phyloP scores from a whole-genome alignment of 768 basidiomycete genomes.

The Tricholoma flavovirens region DNA sequence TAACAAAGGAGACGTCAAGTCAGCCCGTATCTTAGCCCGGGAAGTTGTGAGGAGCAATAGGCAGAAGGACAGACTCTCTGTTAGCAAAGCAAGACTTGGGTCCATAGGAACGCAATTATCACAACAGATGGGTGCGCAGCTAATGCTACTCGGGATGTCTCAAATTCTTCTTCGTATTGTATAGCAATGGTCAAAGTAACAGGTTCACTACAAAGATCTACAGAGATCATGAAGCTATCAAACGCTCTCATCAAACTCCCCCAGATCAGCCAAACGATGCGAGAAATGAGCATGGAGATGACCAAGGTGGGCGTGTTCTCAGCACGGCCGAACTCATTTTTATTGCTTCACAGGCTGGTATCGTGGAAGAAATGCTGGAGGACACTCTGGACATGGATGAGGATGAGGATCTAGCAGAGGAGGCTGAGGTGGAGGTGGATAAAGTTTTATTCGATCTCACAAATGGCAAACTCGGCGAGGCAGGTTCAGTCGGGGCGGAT shows the following conservation, averaged over 20 bases:
- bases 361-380: slow-evolving; percentile 97
- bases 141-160: neutral
- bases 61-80: slow-evolving; percentile 88
- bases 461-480: slow-evolving; percentile 90
- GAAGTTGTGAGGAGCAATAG: slow-evolving; percentile 95
- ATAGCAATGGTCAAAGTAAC: slow-evolving; percentile 95
- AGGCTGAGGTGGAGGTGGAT: slow-evolving; percentile 96
- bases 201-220: slow-evolving; percentile 95
- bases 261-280: slow-evolving; percentile 88
- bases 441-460: slow-evolving; percentile 95
- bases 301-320: slow-evolving; percentile 63
- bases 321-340: neutral
- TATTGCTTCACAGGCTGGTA: slow-evolving; percentile 66
- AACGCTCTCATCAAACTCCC: slow-evolving; percentile 89
- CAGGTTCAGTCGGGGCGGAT: slow-evolving; percentile 63
- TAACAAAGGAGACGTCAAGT: slow-evolving; percentile 85
- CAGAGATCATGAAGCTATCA: slow-evolving; percentile 98
- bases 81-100: slow-evolving; percentile 87
- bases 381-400: slow-evolving; percentile 89
- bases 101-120: slow-evolving; percentile 86
- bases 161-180: neutral
- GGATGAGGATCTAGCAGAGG: slow-evolving; percentile 92
- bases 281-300: slow-evolving; percentile 99
- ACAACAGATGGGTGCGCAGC: slow-evolving; percentile 81
- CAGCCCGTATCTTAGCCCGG: slow-evolving; percentile 83